These are phyloP conservation scores for Eragrostis nindensis DNA, from an alignment of 176 grass and related monocot genomes.

Conservation along the genomic window DNA sequence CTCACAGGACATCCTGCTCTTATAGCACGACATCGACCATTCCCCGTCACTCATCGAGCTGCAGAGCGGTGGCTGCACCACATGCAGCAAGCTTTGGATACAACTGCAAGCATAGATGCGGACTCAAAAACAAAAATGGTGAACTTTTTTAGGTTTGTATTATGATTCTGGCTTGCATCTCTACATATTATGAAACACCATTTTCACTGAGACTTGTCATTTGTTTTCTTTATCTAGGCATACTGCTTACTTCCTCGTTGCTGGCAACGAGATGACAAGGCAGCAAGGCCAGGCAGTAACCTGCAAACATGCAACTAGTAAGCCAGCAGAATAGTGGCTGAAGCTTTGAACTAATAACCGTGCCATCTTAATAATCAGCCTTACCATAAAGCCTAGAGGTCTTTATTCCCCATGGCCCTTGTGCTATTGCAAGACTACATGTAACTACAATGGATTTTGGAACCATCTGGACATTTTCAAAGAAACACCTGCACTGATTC, in stretches of 20 bases:
- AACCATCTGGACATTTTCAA: neutral
- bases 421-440: neutral
- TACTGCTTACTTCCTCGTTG: constrained; percentile 90
- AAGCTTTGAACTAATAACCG: neutral
- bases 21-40: constrained; percentile 79
- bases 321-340: constrained; percentile 39
- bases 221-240: constrained; percentile 59
- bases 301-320: constrained; percentile 65
- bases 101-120: constrained; percentile 66
- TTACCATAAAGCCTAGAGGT: neutral
- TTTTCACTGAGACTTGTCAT: neutral
- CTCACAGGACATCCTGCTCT: constrained; percentile 88
- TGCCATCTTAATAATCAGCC: constrained; percentile 7
- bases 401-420: neutral
- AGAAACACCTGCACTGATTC: neutral
- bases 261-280: constrained; percentile 87
- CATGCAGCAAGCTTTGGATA: constrained; percentile 84
- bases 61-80: constrained; percentile 94
- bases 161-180: neutral
- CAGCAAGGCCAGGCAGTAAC: constrained; percentile 58
- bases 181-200: neutral
- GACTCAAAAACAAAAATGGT: constrained; percentile 87
- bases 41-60: constrained; percentile 77
- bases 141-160: constrained; percentile 76
- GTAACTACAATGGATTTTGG: neutral